A percentile compares a stretch with the other conserved stretches of the same genome.
phyloP scores from a whole-genome alignment of 768 basidiomycete genomes.

The Lentinus tigrinus region DNA sequence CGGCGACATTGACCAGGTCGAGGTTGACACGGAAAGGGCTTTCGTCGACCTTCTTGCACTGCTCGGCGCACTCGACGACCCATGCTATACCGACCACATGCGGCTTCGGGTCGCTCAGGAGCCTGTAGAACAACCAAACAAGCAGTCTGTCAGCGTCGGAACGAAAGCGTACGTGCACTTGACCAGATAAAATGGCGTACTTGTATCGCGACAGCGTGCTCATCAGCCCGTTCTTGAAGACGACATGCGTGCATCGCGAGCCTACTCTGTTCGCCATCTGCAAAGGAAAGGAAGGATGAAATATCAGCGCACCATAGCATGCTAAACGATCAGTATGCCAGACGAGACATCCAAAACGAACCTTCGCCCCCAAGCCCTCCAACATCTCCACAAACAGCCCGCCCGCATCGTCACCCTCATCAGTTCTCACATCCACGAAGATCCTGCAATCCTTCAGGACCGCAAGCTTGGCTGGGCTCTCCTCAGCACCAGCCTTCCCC shows the following conservation, averaged over 20 bases:
- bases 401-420: slow-evolving; percentile 78
- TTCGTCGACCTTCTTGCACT: slow-evolving; percentile 62
- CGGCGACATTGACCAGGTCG: slow-evolving; percentile 52
- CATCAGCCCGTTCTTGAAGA: slow-evolving; percentile 79
- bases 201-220: slow-evolving; percentile 74
- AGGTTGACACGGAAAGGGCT: slow-evolving; percentile 63
- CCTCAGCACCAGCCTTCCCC: slow-evolving; percentile 24
- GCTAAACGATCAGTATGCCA: too few relatives aligned
- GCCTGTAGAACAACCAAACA: slow-evolving; percentile 39
- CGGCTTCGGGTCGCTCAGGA: slow-evolving; percentile 68
- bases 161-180: too few relatives aligned
- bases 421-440: slow-evolving; percentile 79
- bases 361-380: slow-evolving; percentile 76
- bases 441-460: slow-evolving; percentile 73
- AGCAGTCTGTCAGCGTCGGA: too few relatives aligned
- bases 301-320: neutral
- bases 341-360: slow-evolving; percentile 32
- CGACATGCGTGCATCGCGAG: slow-evolving; percentile 77
- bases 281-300: too few relatives aligned
- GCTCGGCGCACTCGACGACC: slow-evolving; percentile 86
- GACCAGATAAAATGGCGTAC: slow-evolving; percentile 35
- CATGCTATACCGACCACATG: slow-evolving; percentile 81
- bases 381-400: slow-evolving; percentile 83
- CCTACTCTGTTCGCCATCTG: slow-evolving; percentile 67
- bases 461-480: slow-evolving; percentile 34